Percentiles rank a stretch among this genome's conserved stretches.
Evolutionary conservation across 2,329 filamentous ascomycete genomes (phyloP).

Genomic region (Talaromyces islandicus): DNA sequence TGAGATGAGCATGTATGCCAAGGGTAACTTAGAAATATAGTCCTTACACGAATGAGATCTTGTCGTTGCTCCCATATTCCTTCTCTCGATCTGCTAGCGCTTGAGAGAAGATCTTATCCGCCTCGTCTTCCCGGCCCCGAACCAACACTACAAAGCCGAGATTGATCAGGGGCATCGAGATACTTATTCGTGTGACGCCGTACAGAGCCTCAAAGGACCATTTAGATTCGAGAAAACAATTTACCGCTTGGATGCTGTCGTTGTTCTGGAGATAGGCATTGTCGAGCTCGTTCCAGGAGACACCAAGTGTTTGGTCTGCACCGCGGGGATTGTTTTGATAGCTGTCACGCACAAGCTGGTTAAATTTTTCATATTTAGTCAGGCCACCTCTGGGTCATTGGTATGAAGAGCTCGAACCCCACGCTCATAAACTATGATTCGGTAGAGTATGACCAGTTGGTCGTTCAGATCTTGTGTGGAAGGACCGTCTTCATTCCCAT

Average conservation of each 20-base stretch:
- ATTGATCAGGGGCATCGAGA: constrained; percentile 3
- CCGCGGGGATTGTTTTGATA: not conserved
- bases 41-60: constrained; percentile 1
- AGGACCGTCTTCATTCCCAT: not conserved
- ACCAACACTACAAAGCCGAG: not conserved
- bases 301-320: not conserved
- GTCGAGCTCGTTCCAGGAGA: constrained; percentile 4
- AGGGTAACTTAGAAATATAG: not conserved
- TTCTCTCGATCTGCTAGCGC: constrained; percentile 1
- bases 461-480: not conserved
- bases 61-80: constrained; percentile 1
- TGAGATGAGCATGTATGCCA: not conserved
- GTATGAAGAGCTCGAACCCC: not conserved
- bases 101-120: constrained; percentile 1
- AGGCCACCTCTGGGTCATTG: not conserved
- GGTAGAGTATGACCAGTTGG: not conserved
- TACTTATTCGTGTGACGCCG: not conserved
- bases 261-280: constrained; percentile 4
- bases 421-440: constrained; percentile 1
- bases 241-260: not conserved
- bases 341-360: not conserved
- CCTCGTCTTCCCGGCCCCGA: not conserved
- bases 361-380: not conserved
- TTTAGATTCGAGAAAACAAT: constrained; percentile 1
- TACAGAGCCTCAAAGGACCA: not conserved